phyloP scores from a whole-genome alignment of 2,329 filamentous ascomycete genomes.

The Phyllosticta paracitricarpa region DNA sequence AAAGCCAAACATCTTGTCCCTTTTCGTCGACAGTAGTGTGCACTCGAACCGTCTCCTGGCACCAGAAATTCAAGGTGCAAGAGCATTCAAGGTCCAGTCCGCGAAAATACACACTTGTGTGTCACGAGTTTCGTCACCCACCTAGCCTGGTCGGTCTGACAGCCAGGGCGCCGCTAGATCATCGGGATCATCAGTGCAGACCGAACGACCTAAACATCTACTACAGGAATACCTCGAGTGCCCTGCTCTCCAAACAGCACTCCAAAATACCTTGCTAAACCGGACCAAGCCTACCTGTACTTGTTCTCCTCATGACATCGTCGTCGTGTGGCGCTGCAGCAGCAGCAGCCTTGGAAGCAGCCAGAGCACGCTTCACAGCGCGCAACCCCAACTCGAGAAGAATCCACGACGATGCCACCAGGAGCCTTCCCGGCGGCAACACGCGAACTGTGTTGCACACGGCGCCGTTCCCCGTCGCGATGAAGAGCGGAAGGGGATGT shows the following conservation, averaged over 20 bases:
- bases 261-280: not conserved
- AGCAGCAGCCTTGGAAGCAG: constrained; percentile 15
- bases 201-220: not conserved
- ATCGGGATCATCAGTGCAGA: not conserved
- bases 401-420: constrained; percentile 21
- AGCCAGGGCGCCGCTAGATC: not conserved
- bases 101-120: too few species aligned
- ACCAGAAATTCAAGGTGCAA: too few species aligned
- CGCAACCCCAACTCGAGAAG: constrained; percentile 17
- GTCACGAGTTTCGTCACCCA: too few species aligned
- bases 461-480: constrained; percentile 27
- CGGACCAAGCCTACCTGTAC: not conserved
- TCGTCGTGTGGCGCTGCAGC: not conserved
- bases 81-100: too few species aligned
- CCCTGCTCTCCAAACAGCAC: not conserved
- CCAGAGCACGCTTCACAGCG: constrained; percentile 14
- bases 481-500: constrained; percentile 20
- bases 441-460: constrained; percentile 28
- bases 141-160: not conserved
- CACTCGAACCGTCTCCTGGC: too few species aligned
- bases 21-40: too few species aligned
- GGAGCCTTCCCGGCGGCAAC: constrained; percentile 29
- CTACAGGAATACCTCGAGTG: not conserved
- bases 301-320: not conserved
- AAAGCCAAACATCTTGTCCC: too few species aligned